phyloP scores from a whole-genome alignment of 371 early-diverging fungal species.

The Zancudomyces culisetae region DNA sequence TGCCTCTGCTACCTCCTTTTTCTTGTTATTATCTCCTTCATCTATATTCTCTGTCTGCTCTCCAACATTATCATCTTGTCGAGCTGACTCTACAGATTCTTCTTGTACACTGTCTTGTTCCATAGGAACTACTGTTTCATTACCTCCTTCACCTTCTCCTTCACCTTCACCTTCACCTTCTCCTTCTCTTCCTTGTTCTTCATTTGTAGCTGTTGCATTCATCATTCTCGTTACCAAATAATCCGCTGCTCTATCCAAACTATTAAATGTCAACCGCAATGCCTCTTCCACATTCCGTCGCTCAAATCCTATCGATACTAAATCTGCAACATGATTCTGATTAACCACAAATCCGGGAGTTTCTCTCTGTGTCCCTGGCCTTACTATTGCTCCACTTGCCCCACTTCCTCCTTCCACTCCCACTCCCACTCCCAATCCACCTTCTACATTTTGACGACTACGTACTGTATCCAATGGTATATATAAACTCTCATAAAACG shows the following conservation, averaged over 20 bases:
- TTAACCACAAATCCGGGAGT: slow-evolving; percentile 27
- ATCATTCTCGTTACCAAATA: slow-evolving; percentile 33
- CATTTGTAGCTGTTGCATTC: not conserved
- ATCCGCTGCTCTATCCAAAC: slow-evolving; percentile 70
- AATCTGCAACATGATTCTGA: slow-evolving; percentile 40
- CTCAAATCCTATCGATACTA: slow-evolving; percentile 82
- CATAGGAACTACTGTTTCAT: too few species aligned
- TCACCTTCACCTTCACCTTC: slow-evolving; percentile 12
- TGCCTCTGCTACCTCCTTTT: slow-evolving; percentile 7
- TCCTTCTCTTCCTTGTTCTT: slow-evolving; percentile 6
- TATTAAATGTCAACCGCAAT: slow-evolving; percentile 54
- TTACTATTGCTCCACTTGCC: not conserved
- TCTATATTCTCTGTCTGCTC: too few species aligned
- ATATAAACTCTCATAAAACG: not conserved
- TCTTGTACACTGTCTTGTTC: too few species aligned
- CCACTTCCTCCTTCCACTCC: not conserved
- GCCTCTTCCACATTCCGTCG: slow-evolving; percentile 65
- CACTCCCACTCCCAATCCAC: not conserved
- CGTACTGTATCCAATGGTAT: not conserved
- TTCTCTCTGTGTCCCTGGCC: not conserved
- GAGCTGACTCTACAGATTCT: too few species aligned
- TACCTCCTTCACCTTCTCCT: slow-evolving; percentile 6
- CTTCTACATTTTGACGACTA: not conserved
- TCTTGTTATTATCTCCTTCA: too few species aligned
- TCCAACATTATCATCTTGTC: too few species aligned